These are phyloP conservation scores for Solioccasus polychromus DNA, from an alignment of 768 basidiomycete genomes.

Conservation along the genomic window DNA sequence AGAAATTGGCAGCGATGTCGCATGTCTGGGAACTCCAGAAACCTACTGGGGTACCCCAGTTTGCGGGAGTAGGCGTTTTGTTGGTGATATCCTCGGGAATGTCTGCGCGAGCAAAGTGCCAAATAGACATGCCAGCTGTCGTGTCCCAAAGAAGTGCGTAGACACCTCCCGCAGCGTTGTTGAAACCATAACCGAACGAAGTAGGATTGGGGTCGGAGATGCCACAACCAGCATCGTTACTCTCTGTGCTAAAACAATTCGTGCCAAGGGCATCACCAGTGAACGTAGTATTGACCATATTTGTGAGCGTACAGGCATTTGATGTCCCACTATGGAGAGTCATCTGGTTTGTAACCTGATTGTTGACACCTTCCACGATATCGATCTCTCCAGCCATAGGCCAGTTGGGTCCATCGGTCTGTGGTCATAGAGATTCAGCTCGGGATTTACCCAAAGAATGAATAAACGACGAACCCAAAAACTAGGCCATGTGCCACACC, in stretches of 20 bases:
- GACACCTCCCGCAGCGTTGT: slow-evolving; percentile 45
- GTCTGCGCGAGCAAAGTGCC: slow-evolving; percentile 50
- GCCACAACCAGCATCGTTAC: slow-evolving; percentile 48
- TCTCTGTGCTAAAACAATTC: slow-evolving; percentile 39
- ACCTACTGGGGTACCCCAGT: slow-evolving; percentile 54
- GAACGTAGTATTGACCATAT: slow-evolving; percentile 12
- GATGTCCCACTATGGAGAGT: slow-evolving; percentile 57
- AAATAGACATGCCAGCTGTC: slow-evolving; percentile 47
- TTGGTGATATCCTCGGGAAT: slow-evolving; percentile 52
- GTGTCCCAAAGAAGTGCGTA: slow-evolving; percentile 55
- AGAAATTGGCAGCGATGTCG: slow-evolving; percentile 49
- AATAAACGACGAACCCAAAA: slow-evolving; percentile 39
- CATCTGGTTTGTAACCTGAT: slow-evolving; percentile 55
- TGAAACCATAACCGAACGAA: slow-evolving; percentile 42
- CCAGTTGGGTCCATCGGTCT: slow-evolving; percentile 52
- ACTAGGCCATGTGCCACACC: slow-evolving; percentile 64
- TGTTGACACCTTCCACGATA: slow-evolving; percentile 70
- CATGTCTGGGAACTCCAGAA: slow-evolving; percentile 49
- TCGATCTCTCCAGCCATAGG: slow-evolving; percentile 63
- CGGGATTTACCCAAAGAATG: background rate
- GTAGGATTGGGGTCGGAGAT: slow-evolving; percentile 39
- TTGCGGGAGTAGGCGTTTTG: slow-evolving; percentile 42
- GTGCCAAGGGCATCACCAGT: slow-evolving; percentile 23
- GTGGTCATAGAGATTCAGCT: background rate
- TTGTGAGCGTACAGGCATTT: slow-evolving; percentile 34